A percentile compares a stretch with the other conserved stretches of the same genome.
These are phyloP conservation scores for Beauveria australis DNA, from an alignment of 2,329 filamentous ascomycete species.

Conservation along the genomic window DNA sequence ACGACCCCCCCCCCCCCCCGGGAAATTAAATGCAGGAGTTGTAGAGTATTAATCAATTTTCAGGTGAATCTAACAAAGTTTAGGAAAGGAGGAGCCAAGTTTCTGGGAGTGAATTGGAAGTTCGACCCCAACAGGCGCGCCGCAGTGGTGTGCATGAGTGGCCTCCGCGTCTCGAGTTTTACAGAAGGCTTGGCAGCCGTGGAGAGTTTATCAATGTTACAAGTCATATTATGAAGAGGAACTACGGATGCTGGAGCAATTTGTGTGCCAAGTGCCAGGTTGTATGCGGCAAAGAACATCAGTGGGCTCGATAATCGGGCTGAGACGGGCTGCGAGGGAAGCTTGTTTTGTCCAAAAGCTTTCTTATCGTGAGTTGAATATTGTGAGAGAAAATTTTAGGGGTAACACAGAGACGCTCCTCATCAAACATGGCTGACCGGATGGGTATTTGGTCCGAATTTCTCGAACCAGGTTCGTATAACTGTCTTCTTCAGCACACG, in stretches of 20 bases:
- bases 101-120: not conserved
- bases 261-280: not conserved
- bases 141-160: not conserved
- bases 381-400: too few species aligned
- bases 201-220: not conserved
- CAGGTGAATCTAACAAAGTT: not conserved
- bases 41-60: not conserved
- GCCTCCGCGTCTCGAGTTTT: not conserved
- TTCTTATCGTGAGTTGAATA: too few species aligned
- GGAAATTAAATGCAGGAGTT: not conserved
- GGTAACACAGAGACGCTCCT: not conserved
- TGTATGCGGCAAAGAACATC: not conserved
- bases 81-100: not conserved
- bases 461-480: not conserved
- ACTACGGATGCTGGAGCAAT: not conserved
- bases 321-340: too few species aligned
- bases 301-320: not conserved
- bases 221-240: not conserved
- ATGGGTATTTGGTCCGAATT: not conserved
- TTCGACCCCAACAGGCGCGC: not conserved
- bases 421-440: too few species aligned
- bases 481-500: slow-evolving; percentile 8
- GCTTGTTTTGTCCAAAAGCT: too few species aligned
- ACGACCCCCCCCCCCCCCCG: not conserved
- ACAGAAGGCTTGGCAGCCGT: not conserved